Conservation (phyloP, 257 asterid species). For the Linaria vulgaris region DNA sequence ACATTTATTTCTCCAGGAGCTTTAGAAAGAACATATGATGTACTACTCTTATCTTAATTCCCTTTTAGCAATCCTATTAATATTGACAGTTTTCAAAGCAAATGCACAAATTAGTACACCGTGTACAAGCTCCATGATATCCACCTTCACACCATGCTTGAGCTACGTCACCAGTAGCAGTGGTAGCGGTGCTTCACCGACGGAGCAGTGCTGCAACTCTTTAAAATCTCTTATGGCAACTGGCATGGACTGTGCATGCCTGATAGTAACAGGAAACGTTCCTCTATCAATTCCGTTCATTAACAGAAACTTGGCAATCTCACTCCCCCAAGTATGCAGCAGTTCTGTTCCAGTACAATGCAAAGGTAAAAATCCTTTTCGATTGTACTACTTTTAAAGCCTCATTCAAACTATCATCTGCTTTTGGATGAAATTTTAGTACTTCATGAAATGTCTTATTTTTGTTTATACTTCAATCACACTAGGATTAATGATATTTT, state of each 20-base stretch:
- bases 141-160: slow-evolving; percentile 62
- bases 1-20: not conserved
- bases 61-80: slow-evolving; percentile 21
- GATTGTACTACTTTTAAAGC: not conserved
- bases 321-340: slow-evolving; percentile 59
- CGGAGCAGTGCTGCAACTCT: slow-evolving; percentile 55
- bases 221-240: slow-evolving; percentile 43
- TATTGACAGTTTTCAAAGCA: slow-evolving; percentile 13
- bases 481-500: not conserved
- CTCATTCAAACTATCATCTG: not conserved
- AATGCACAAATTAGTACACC: slow-evolving; percentile 60
- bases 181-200: slow-evolving; percentile 48
- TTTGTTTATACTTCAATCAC: no score
- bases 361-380: slow-evolving; percentile 40
- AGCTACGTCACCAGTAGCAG: slow-evolving; percentile 68
- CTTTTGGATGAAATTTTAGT: not conserved
- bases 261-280: slow-evolving; percentile 68
- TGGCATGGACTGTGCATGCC: slow-evolving; percentile 63
- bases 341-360: slow-evolving; percentile 61
- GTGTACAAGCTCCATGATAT: slow-evolving; percentile 52
- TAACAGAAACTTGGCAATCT: slow-evolving; percentile 39
- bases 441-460: not conserved
- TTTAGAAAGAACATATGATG: slow-evolving; percentile 24
- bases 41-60: slow-evolving; percentile 20
- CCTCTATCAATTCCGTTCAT: slow-evolving; percentile 63